These are phyloP conservation scores for Mycosphaerella sp. DNA, from an alignment of 2,329 filamentous ascomycete genomes.

Conservation along the genomic window DNA sequence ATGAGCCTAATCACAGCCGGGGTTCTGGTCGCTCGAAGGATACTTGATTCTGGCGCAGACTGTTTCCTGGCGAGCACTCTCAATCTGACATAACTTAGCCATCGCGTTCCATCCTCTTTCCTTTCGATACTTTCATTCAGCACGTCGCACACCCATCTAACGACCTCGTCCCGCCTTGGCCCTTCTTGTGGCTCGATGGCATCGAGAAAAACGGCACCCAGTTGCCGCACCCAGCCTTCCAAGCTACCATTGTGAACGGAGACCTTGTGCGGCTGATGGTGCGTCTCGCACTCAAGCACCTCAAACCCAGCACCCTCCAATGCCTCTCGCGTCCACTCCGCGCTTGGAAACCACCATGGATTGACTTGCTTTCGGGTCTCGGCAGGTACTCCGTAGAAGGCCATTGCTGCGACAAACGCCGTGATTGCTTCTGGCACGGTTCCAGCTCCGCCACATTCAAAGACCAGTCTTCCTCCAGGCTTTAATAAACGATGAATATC, in stretches of 20 bases:
- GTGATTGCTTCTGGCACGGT: slow-evolving; percentile 59
- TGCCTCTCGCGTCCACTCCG: slow-evolving; percentile 48
- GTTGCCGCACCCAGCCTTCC: slow-evolving; percentile 59
- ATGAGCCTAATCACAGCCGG: slow-evolving; percentile 2
- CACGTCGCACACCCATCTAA: slow-evolving; percentile 51
- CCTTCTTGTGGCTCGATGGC: slow-evolving; percentile 41
- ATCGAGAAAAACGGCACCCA: slow-evolving; percentile 53
- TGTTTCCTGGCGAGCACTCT: slow-evolving; percentile 37
- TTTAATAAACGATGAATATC: slow-evolving; percentile 49
- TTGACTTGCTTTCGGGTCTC: slow-evolving; percentile 38
- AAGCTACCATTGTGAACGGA: slow-evolving; percentile 41
- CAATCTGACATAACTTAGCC: slow-evolving; percentile 44
- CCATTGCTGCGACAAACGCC: slow-evolving; percentile 50
- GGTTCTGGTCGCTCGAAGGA: background rate
- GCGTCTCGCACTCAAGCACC: slow-evolving; percentile 49
- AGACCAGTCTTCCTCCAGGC: slow-evolving; percentile 54
- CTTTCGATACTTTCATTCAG: slow-evolving; percentile 51
- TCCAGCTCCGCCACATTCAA: slow-evolving; percentile 61
- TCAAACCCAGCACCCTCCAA: slow-evolving; percentile 40
- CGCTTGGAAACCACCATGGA: slow-evolving; percentile 64
- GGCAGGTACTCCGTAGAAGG: slow-evolving; percentile 38
- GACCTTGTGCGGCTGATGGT: slow-evolving; percentile 58
- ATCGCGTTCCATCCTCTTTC: slow-evolving; percentile 51
- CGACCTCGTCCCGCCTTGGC: slow-evolving; percentile 46
- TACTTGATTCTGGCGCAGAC: background rate